Conservation (phyloP, 2,329 filamentous ascomycete species). For the Fusarium staphyleae region DNA sequence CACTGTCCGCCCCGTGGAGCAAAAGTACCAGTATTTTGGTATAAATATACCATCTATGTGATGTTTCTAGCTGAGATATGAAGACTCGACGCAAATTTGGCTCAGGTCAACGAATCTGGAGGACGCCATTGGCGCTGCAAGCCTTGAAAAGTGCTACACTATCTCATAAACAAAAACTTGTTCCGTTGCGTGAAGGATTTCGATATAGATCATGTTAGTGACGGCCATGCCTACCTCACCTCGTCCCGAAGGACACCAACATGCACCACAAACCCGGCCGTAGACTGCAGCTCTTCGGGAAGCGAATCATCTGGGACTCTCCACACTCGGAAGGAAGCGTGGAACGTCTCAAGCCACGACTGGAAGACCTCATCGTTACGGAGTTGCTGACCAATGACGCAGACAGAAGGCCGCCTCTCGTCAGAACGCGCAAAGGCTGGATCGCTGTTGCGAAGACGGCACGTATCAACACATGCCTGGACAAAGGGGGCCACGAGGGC, state of each 20-base stretch:
- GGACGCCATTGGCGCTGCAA: slow-evolving; percentile 8
- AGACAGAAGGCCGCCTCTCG: slow-evolving; percentile 64
- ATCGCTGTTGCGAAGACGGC: slow-evolving; percentile 58
- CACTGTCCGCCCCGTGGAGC: slow-evolving; percentile 15
- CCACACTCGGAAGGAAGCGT: slow-evolving; percentile 75
- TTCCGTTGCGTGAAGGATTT: too few relatives aligned
- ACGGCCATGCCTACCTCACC: not conserved
- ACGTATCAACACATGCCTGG: slow-evolving; percentile 79
- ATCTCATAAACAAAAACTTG: too few relatives aligned
- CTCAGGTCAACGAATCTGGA: slow-evolving; percentile 15
- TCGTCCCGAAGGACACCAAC: slow-evolving; percentile 67
- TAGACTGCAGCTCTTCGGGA: slow-evolving; percentile 63
- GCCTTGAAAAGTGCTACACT: too few relatives aligned
- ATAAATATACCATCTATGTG: slow-evolving; percentile 8
- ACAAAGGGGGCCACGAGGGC: slow-evolving; percentile 82
- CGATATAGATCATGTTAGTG: not conserved
- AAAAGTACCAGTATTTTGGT: slow-evolving; percentile 22
- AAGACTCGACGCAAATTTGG: slow-evolving; percentile 21
- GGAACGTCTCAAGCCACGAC: slow-evolving; percentile 76
- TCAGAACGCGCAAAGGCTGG: slow-evolving; percentile 20
- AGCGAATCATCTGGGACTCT: slow-evolving; percentile 71
- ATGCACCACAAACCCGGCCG: slow-evolving; percentile 83
- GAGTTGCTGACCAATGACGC: slow-evolving; percentile 87
- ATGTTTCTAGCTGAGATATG: slow-evolving; percentile 21
- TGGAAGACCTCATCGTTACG: slow-evolving; percentile 86